phyloP scores from a whole-genome alignment of 352 stramenopile genomes.

The Pythium dissotocum region DNA sequence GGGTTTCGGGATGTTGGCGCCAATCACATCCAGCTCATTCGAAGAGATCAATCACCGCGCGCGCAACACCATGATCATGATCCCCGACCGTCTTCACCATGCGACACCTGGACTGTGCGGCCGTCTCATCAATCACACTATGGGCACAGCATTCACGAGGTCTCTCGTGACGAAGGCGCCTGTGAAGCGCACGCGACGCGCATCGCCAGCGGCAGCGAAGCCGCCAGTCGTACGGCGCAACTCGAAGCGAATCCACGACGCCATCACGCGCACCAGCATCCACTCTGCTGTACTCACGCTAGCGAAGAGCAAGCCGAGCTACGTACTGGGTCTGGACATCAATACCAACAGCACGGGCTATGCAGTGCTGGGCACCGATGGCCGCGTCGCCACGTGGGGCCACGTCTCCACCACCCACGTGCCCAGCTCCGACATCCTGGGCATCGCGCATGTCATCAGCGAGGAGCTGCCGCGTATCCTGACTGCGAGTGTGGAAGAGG shows the following conservation, averaged over 20 bases:
- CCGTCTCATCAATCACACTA: background rate
- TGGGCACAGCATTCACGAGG: background rate
- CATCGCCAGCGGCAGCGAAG: background rate
- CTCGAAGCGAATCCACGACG: constrained; percentile 47
- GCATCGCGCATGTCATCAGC: constrained; percentile 57
- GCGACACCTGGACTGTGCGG: background rate
- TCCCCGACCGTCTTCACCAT: background rate
- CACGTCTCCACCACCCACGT: constrained; percentile 65
- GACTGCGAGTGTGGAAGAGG: constrained; percentile 8
- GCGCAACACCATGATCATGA: constrained; percentile 1
- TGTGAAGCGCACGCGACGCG: constrained; percentile 1
- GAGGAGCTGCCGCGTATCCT: constrained; percentile 37
- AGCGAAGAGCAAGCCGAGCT: constrained; percentile 32
- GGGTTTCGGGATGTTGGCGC: constrained; percentile 5
- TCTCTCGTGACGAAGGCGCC: constrained; percentile 7
- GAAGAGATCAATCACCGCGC: background rate
- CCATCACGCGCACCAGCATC: constrained; percentile 40
- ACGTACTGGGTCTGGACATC: constrained; percentile 77
- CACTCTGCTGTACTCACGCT: constrained; percentile 17
- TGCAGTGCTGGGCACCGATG: constrained; percentile 54
- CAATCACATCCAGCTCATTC: background rate
- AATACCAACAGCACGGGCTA: constrained; percentile 87
- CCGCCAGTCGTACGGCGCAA: constrained; percentile 23
- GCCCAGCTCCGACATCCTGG: constrained; percentile 62
- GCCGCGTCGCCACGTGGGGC: constrained; percentile 53